Conservation (phyloP, 2,329 filamentous ascomycete genomes). For the Penicillium olsonii region DNA sequence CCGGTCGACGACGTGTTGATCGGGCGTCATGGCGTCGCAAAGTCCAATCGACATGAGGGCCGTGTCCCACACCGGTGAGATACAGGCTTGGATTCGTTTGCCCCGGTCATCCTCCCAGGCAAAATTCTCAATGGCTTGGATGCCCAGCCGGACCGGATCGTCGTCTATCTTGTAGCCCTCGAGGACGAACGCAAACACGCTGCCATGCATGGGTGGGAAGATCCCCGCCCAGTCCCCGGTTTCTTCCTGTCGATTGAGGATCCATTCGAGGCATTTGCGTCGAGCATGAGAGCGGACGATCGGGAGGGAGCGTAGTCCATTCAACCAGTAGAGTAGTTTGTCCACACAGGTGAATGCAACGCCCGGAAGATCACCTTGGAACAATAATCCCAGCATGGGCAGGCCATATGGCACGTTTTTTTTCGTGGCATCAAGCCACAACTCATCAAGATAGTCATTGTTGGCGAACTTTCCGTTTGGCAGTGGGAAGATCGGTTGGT, state of each 20-base stretch:
- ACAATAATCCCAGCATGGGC: background rate
- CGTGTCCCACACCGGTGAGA: slow-evolving; percentile 40
- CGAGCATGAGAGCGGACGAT: slow-evolving; percentile 20
- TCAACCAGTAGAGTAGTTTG: slow-evolving; percentile 12
- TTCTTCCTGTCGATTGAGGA: slow-evolving; percentile 33
- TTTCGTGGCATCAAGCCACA: slow-evolving; percentile 28
- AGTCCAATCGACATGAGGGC: slow-evolving; percentile 33
- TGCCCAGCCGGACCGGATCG: slow-evolving; percentile 14
- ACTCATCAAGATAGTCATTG: slow-evolving; percentile 34
- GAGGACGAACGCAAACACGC: slow-evolving; percentile 29
- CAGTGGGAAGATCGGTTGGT: slow-evolving; percentile 31
- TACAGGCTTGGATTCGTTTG: slow-evolving; percentile 29
- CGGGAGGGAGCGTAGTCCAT: slow-evolving; percentile 16
- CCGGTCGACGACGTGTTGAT: background rate
- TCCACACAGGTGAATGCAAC: slow-evolving; percentile 16
- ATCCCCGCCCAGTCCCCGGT: slow-evolving; percentile 34
- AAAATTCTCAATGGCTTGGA: slow-evolving; percentile 33
- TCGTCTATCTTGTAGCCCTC: slow-evolving; percentile 31
- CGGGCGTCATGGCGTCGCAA: slow-evolving; percentile 16
- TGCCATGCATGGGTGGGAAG: slow-evolving; percentile 30
- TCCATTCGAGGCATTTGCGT: slow-evolving; percentile 29
- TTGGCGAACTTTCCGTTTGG: slow-evolving; percentile 21
- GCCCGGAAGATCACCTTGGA: background rate
- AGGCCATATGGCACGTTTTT: slow-evolving; percentile 22
- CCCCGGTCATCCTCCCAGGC: slow-evolving; percentile 26